Percentiles rank a stretch among this genome's conserved stretches.
Conservation (phyloP, 208 protist genomes). For the Wallacemonas collosoma region DNA sequence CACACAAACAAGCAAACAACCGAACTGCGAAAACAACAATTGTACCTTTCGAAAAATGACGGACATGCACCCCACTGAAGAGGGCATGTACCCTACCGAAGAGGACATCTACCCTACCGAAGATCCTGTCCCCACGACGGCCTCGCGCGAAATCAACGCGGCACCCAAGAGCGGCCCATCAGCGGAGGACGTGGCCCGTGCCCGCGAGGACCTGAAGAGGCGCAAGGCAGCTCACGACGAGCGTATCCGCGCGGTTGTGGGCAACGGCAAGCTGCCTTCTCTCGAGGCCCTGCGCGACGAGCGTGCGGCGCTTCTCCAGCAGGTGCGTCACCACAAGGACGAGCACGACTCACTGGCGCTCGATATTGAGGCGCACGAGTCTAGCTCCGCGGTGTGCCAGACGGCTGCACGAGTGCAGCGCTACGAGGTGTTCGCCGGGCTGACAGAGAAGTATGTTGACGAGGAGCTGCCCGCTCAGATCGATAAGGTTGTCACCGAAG, state of each 20-base stretch:
- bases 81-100: slow-evolving; percentile 10
- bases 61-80: slow-evolving; percentile 13
- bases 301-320: slow-evolving; percentile 50
- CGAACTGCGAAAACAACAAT: background rate
- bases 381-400: slow-evolving; percentile 47
- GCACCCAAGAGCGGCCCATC: slow-evolving; percentile 11
- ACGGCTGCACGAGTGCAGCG: slow-evolving; percentile 72
- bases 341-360: slow-evolving; percentile 70
- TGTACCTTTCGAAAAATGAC: background rate
- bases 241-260: slow-evolving; percentile 31
- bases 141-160: background rate
- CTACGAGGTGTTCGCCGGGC: slow-evolving; percentile 60
- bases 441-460: slow-evolving; percentile 39
- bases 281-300: slow-evolving; percentile 58
- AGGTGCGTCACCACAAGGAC: slow-evolving; percentile 79
- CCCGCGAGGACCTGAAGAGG: slow-evolving; percentile 22
- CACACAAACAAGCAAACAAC: slow-evolving; percentile 15
- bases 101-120: slow-evolving; percentile 22
- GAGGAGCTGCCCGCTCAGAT: slow-evolving; percentile 58
- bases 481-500: slow-evolving; percentile 48
- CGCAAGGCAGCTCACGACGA: slow-evolving; percentile 29
- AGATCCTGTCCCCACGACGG: background rate
- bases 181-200: background rate
- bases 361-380: slow-evolving; percentile 60
- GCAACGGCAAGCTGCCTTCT: slow-evolving; percentile 40